These are phyloP conservation scores for Lycium ferocissimum DNA, from an alignment of 257 asterid species.

Conservation along the genomic window DNA sequence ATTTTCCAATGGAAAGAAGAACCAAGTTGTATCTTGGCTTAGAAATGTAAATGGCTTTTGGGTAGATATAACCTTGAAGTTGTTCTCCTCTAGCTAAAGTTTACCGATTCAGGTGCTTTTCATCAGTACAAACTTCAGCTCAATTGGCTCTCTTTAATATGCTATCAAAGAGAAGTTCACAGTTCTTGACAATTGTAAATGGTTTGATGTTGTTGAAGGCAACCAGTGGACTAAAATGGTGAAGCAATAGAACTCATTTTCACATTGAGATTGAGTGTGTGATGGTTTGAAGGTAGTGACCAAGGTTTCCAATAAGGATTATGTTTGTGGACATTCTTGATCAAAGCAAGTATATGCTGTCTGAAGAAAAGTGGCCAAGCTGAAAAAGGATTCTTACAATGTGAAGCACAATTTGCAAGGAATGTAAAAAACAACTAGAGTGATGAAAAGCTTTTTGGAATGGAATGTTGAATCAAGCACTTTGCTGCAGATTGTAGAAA, in stretches of 20 bases:
- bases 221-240: constrained; percentile 36
- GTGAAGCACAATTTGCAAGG: background rate
- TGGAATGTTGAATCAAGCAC: background rate
- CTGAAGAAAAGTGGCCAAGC: background rate
- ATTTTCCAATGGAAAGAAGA: background rate
- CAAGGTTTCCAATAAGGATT: no score
- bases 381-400: background rate
- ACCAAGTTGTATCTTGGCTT: background rate
- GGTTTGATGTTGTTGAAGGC: constrained; percentile 71
- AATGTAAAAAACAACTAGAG: background rate
- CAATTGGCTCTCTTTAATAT: constrained; percentile 53
- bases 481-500: background rate
- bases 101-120: constrained; percentile 59
- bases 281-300: no score
- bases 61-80: background rate
- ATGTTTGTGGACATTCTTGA: constrained; percentile 51
- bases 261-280: constrained; percentile 39
- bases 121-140: constrained; percentile 80
- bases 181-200: constrained; percentile 67
- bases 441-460: background rate
- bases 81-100: background rate
- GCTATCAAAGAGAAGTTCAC: constrained; percentile 61
- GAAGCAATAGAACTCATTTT: constrained; percentile 45
- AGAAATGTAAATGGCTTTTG: background rate
- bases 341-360: constrained; percentile 52